These are phyloP conservation scores for Vanrija humicola DNA, from an alignment of 1,284 basidiomycete species.

Conservation along the genomic window DNA sequence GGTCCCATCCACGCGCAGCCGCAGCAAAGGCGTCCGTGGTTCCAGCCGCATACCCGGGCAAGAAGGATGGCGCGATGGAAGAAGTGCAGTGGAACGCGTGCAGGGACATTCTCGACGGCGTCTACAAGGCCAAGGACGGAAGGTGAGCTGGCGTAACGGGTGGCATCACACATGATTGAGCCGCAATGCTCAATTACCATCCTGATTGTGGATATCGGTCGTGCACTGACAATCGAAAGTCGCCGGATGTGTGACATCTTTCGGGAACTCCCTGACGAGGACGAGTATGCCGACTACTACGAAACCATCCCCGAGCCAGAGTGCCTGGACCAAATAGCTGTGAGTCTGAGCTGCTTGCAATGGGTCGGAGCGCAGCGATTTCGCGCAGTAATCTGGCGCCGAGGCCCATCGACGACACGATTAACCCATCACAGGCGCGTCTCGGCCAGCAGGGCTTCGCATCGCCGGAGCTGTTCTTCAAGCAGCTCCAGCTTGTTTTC, in stretches of 20 bases:
- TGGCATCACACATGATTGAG: neutral
- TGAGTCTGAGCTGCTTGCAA: slow-evolving; percentile 21
- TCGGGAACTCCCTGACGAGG: slow-evolving; percentile 36
- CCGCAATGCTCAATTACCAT: no score
- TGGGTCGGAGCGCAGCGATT: neutral
- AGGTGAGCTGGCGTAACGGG: slow-evolving; percentile 23
- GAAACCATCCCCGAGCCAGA: slow-evolving; percentile 46
- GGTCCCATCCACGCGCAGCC: no score
- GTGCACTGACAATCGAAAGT: slow-evolving; percentile 14
- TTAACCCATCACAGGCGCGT: slow-evolving; percentile 19
- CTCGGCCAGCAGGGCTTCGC: slow-evolving; percentile 29
- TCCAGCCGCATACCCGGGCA: slow-evolving; percentile 28
- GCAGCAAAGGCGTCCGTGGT: slow-evolving; percentile 7
- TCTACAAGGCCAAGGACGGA: slow-evolving; percentile 40
- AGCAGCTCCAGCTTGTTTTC: slow-evolving; percentile 47
- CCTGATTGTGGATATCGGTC: neutral
- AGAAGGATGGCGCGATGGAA: slow-evolving; percentile 29
- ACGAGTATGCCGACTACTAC: slow-evolving; percentile 44
- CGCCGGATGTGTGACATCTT: slow-evolving; percentile 39
- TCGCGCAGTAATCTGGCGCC: neutral
- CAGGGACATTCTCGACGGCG: slow-evolving; percentile 35
- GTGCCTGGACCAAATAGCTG: slow-evolving; percentile 42
- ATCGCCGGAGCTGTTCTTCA: slow-evolving; percentile 41
- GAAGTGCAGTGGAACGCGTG: slow-evolving; percentile 37
- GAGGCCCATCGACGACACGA: neutral